Evolutionary conservation across 1,139 yeast species (phyloP).

Genomic region (Protomyces macrosporus): DNA sequence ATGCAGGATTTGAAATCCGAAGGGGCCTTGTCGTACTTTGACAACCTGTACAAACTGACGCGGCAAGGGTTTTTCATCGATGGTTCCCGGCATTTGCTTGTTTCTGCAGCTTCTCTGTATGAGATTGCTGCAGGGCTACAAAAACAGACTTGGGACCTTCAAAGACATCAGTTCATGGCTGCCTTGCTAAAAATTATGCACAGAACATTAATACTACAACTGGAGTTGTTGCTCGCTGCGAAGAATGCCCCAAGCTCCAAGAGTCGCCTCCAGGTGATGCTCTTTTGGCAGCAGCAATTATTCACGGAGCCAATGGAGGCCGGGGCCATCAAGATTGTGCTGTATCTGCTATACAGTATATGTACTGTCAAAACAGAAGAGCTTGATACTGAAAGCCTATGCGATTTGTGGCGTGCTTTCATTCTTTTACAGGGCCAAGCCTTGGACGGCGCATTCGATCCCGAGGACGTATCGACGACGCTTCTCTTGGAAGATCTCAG

Average conservation of each 20-base stretch:
- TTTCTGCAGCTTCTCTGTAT: conserved; percentile 27
- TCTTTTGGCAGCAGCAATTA: conserved; percentile 31
- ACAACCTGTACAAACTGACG: background rate
- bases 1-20: background rate
- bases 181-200: background rate
- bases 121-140: no score
- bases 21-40: conserved; percentile 30
- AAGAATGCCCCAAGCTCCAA: no score
- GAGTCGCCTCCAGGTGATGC: conserved; percentile 24
- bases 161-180: no score
- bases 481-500: background rate
- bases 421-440: conserved; percentile 29
- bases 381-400: background rate
- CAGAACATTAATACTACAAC: background rate
- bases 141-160: no score
- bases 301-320: conserved; percentile 30
- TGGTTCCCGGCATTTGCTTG: conserved; percentile 32
- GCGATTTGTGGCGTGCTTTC: conserved; percentile 31
- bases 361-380: conserved; percentile 16
- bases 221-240: conserved; percentile 23
- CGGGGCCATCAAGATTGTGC: conserved; percentile 27
- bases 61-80: conserved; percentile 32
- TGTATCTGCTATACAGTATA: conserved; percentile 30
- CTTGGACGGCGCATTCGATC: conserved; percentile 29
- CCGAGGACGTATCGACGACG: conserved; percentile 1